Percentiles rank a stretch among this genome's conserved stretches.
These are phyloP conservation scores for Russula ochroleuca DNA, from an alignment of 768 basidiomycete species.

Conservation along the genomic window DNA sequence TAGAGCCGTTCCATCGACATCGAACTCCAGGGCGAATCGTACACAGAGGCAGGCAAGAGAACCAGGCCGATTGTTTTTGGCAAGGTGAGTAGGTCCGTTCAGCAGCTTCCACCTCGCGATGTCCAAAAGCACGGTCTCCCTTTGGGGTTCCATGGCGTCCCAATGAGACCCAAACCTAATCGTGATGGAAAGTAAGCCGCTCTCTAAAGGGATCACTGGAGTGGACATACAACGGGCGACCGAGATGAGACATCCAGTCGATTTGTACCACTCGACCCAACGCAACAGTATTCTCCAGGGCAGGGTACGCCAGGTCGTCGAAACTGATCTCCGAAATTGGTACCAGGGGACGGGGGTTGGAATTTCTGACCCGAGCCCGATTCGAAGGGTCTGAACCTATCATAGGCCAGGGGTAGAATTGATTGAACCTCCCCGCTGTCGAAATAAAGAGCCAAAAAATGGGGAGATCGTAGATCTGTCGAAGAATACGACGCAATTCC, in stretches of 20 bases:
- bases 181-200: neutral
- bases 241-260: constrained; percentile 1
- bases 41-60: neutral
- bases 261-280: neutral
- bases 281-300: neutral
- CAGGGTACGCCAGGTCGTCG: neutral
- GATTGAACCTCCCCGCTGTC: neutral
- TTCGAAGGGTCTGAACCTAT: too few species aligned
- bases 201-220: neutral
- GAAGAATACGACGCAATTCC: too few species aligned
- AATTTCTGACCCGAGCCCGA: neutral
- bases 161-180: neutral
- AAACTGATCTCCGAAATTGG: neutral
- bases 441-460: neutral
- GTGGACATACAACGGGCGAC: constrained; percentile 7
- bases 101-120: neutral
- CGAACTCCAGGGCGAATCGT: too few species aligned
- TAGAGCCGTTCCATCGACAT: neutral
- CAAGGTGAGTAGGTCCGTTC: neutral
- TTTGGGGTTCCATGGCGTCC: neutral
- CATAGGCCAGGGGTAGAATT: neutral
- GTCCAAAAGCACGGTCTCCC: neutral
- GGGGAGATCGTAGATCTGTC: neutral
- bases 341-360: neutral
- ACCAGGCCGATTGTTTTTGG: neutral